Percentiles rank a stretch among this genome's conserved stretches.
phyloP scores from a whole-genome alignment of 139 green algal species.

The Coelastrella sp. region DNA sequence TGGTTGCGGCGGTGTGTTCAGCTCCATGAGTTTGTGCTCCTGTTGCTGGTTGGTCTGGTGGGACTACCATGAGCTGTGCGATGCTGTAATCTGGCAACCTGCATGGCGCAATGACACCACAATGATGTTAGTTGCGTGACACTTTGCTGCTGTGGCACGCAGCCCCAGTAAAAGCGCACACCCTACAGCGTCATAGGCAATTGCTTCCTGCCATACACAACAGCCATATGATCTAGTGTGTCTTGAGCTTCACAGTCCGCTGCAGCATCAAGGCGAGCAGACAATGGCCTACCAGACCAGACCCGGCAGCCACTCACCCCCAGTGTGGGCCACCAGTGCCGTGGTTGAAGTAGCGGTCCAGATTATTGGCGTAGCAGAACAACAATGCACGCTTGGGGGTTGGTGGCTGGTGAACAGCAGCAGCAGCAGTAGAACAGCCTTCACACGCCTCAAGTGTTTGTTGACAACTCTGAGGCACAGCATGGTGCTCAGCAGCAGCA shows the following conservation, averaged over 20 bases:
- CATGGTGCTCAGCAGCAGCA: neutral
- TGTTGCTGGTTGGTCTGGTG: neutral
- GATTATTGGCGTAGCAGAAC: conserved; percentile 35
- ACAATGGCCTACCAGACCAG: neutral
- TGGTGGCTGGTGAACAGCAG: too few species aligned
- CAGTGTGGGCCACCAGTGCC: neutral
- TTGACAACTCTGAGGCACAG: too few species aligned
- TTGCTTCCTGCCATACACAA: too few species aligned
- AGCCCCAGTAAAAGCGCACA: too few species aligned
- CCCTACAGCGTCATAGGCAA: too few species aligned
- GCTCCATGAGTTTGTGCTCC: neutral
- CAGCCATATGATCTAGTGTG: too few species aligned
- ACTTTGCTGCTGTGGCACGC: too few species aligned
- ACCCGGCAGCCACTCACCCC: neutral
- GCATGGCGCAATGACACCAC: neutral
- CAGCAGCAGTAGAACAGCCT: neutral
- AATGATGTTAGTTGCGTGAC: too few species aligned
- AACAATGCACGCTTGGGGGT: neutral
- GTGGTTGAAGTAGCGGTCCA: neutral
- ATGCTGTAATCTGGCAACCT: neutral
- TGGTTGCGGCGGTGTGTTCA: neutral
- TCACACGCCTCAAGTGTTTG: too few species aligned
- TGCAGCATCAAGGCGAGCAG: neutral
- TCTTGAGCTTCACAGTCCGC: too few species aligned
- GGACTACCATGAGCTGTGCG: neutral